phyloP scores from a whole-genome alignment of 306 rosid species.

The Castanea crenata region DNA sequence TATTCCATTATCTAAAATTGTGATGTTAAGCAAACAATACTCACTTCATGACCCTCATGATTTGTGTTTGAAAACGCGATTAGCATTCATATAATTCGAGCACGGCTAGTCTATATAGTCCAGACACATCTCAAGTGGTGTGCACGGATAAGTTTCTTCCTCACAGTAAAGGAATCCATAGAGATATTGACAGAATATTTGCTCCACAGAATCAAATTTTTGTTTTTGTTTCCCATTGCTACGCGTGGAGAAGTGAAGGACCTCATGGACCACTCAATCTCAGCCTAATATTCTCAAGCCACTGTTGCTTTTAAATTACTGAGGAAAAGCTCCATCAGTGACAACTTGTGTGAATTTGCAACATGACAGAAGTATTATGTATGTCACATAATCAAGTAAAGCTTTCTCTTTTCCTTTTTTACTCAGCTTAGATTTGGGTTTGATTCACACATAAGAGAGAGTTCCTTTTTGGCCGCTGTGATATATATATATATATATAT shows the following conservation, averaged over 20 bases:
- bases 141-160: constrained; percentile 1
- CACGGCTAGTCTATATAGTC: not conserved
- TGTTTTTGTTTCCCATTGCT: constrained; percentile 11
- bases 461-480: not conserved
- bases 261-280: constrained; percentile 27
- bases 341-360: not conserved
- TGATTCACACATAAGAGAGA: constrained; percentile 12
- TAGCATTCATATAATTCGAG: constrained; percentile 12
- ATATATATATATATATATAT: not conserved
- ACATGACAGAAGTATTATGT: not conserved
- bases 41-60: constrained; percentile 16
- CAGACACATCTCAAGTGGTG: constrained; percentile 2
- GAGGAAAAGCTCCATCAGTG: not conserved
- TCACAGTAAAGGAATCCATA: not conserved
- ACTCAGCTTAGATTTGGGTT: not conserved
- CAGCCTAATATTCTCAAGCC: constrained; percentile 18
- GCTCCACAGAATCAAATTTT: not conserved
- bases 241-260: constrained; percentile 14
- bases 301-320: not conserved
- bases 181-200: not conserved
- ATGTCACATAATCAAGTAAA: too few relatives aligned
- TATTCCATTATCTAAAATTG: not conserved
- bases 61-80: constrained; percentile 24
- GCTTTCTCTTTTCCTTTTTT: not conserved
- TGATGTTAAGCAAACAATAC: not conserved